phyloP scores from a whole-genome alignment of 768 basidiomycete species.

The Leccinum obscurum region DNA sequence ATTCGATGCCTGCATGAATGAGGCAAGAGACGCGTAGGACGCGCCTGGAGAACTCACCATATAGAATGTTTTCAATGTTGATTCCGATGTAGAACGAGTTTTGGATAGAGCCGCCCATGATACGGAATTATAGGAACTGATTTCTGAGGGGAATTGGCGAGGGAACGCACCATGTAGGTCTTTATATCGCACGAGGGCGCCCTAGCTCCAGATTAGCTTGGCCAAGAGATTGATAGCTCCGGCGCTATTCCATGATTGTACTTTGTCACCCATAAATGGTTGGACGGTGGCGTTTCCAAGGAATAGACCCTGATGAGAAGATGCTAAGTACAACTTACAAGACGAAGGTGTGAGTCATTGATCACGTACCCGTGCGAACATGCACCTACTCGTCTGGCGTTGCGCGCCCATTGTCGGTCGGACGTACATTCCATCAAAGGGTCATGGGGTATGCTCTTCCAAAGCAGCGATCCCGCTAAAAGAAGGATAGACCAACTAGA shows the following conservation, averaged over 20 bases:
- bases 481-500: neutral
- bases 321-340: neutral
- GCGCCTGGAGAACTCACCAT: constrained; percentile 18
- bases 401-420: neutral
- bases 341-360: neutral
- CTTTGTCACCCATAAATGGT: neutral
- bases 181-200: constrained; percentile 9
- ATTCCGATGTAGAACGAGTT: constrained; percentile 16
- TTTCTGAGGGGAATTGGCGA: neutral
- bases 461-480: neutral
- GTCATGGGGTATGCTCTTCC: neutral
- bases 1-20: constrained; percentile 8
- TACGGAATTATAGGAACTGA: neutral
- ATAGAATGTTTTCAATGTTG: constrained; percentile 21
- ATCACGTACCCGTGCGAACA: neutral
- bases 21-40: neutral
- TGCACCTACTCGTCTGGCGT: neutral
- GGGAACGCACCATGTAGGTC: neutral
- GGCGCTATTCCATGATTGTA: neutral
- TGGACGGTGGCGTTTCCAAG: constrained; percentile 2
- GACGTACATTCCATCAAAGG: neutral
- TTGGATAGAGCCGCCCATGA: constrained; percentile 10
- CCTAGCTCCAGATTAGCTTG: neutral
- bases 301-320: neutral
- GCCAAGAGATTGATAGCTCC: neutral